Evolutionary conservation across 345 rosid genomes (phyloP).

Genomic region (Salix dunnii): DNA sequence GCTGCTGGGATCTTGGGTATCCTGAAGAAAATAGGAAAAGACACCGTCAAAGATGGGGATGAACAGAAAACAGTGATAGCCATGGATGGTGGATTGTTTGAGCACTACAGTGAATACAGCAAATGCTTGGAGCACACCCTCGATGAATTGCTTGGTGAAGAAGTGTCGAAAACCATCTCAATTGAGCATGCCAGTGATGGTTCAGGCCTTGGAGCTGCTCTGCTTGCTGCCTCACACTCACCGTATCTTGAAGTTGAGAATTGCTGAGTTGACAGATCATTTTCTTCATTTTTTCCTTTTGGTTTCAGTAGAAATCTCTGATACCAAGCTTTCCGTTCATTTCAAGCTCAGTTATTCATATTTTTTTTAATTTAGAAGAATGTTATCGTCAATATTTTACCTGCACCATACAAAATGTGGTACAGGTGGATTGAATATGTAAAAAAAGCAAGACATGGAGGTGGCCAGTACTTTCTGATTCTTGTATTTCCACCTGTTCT

Average conservation of each 20-base stretch:
- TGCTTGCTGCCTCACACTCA: slow-evolving; percentile 75
- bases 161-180: slow-evolving; percentile 41
- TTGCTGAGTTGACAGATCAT: neutral
- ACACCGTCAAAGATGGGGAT: slow-evolving; percentile 48
- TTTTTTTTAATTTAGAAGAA: slow-evolving; percentile 6
- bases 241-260: slow-evolving; percentile 28
- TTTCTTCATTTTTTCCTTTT: neutral
- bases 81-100: slow-evolving; percentile 76
- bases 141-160: slow-evolving; percentile 61
- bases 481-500: neutral
- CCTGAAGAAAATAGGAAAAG: slow-evolving; percentile 75
- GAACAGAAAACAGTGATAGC: slow-evolving; percentile 59
- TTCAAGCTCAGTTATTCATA: neutral
- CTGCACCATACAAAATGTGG: neutral
- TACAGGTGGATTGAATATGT: slow-evolving; percentile 1
- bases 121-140: slow-evolving; percentile 57
- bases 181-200: slow-evolving; percentile 63
- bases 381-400: slow-evolving; percentile 3
- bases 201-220: slow-evolving; percentile 77
- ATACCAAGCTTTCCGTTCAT: neutral
- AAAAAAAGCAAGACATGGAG: slow-evolving; percentile 9
- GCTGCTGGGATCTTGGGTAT: slow-evolving; percentile 77
- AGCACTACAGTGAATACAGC: slow-evolving; percentile 60
- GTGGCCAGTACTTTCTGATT: slow-evolving; percentile 4
- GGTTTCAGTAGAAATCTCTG: neutral